Evolutionary conservation across 78 protist species (phyloP).

Genomic region (Dictyostelium purpureum): DNA sequence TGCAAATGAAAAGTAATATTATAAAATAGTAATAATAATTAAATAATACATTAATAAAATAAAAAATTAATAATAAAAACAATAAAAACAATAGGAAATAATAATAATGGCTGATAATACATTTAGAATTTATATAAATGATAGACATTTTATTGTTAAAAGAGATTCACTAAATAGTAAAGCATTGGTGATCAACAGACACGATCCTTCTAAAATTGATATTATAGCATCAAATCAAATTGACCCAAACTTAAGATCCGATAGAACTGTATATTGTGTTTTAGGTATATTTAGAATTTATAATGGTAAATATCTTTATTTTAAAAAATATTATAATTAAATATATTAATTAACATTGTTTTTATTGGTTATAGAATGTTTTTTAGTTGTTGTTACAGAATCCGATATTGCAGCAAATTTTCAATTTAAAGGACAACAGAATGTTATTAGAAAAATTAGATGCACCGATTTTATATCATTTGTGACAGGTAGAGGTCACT

Average conservation of each 20-base stretch:
- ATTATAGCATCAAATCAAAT: not conserved
- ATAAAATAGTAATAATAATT: not conserved
- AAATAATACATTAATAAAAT: not conserved
- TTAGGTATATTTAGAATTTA: slow-evolving; percentile 39
- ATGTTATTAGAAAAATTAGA: slow-evolving; percentile 58
- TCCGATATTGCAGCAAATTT: slow-evolving; percentile 22
- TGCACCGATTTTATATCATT: slow-evolving; percentile 54
- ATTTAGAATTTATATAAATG: slow-evolving; percentile 32
- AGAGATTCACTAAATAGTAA: slow-evolving; percentile 24
- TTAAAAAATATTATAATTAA: not conserved
- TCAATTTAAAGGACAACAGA: slow-evolving; percentile 44
- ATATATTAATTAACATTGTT: not conserved
- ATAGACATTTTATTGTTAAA: slow-evolving; percentile 14
- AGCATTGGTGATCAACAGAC: slow-evolving; percentile 42
- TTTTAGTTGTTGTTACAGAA: slow-evolving; percentile 59
- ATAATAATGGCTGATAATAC: not conserved
- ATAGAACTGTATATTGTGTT: slow-evolving; percentile 21
- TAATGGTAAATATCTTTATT: slow-evolving; percentile 3
- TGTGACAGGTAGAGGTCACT: slow-evolving; percentile 27
- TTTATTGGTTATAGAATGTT: slow-evolving; percentile 23
- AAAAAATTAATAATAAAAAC: not conserved
- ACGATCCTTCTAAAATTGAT: slow-evolving; percentile 40
- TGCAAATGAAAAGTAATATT: too few relatives aligned
- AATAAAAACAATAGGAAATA: not conserved
- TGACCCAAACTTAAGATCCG: slow-evolving; percentile 11